Base-by-base conservation (phyloP, 2,329 filamentous ascomycete genomes). In the Dactylellina haptotyla region DNA sequence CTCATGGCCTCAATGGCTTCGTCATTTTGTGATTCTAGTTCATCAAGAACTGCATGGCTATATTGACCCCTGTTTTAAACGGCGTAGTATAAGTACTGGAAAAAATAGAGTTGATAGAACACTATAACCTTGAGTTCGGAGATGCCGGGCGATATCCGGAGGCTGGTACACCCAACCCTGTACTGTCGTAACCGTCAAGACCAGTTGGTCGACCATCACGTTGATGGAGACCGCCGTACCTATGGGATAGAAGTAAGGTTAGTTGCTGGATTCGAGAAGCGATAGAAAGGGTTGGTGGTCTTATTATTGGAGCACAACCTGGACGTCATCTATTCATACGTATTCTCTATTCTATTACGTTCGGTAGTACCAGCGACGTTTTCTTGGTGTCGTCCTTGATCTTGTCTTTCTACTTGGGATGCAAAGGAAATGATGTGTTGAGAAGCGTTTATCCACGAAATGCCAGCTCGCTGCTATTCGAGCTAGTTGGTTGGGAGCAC, bases 21-120 rank as follows among this genome's bases (percentile, higher is more conserved):
- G 77, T 97, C 93, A 80, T 98, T 98, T 83, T 99, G 95, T 79
- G 91, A 94, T 84, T 99, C 95, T 73, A 99, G 86, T 82, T 96
- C 93, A 80, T 92, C 92, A 59, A 99, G 86, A 51, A 97, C 92
- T 18, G 93, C 91, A 78, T 96, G 90, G 80, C 90, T 94, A 81
- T 98, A 98, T 81, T 97, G 93, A 12, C 94, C 94, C 80, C 90
- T 92, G 20, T 8, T 9, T 30, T 0, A n/a, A n/a, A 18, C 10
- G 16, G 10, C 18, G n/a, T 14, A n/a, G 12, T 58, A 18, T 46
- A 14, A 16, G 14, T 2, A 30, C 32, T 12, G 14, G 14, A n/a
- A 16, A 32, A 16, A 3, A 30, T 9, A 32, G 56, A 12, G 9
- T 9, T 26, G 14, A 18, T 6, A 3, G n/a, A n/a, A n/a, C 6